These are phyloP conservation scores for Acrocalymma vagum DNA, from an alignment of 2,329 filamentous ascomycete species.

Conservation along the genomic window DNA sequence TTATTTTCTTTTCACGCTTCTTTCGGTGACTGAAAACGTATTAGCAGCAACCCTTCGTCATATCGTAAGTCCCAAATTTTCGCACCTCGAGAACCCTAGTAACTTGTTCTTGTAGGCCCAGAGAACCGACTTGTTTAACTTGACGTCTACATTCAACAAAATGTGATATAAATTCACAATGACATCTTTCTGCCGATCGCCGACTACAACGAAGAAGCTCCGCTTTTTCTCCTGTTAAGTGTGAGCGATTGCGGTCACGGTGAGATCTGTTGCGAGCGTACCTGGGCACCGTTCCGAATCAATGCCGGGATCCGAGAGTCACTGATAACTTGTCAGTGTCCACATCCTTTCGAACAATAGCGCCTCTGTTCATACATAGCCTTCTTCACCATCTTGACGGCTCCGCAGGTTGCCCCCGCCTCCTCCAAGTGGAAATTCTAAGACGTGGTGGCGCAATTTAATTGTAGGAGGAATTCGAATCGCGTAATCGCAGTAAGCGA, in stretches of 20 bases:
- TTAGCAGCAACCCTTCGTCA: conserved; percentile 1
- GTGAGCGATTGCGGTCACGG: conserved; percentile 15
- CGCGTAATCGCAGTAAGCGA: too few relatives aligned
- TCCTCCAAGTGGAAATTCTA: too few relatives aligned
- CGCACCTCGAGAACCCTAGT: conserved; percentile 82
- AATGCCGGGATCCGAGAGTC: conserved; percentile 51
- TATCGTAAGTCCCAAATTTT: not conserved
- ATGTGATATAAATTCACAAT: conserved; percentile 96
- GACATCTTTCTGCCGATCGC: conserved; percentile 92
- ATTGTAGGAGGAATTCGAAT: too few relatives aligned
- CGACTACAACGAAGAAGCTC: conserved; percentile 97
- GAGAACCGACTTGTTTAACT: conserved; percentile 93
- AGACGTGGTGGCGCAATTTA: too few relatives aligned
- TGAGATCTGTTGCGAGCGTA: conserved; percentile 13
- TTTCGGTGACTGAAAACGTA: conserved; percentile 74
- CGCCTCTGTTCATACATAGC: conserved; percentile 38
- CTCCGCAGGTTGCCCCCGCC: conserved; percentile 42
- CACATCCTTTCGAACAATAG: not conserved
- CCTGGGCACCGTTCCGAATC: conserved; percentile 51
- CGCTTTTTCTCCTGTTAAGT: conserved; percentile 81
- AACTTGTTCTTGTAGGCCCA: conserved; percentile 99
- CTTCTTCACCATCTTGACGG: conserved; percentile 48
- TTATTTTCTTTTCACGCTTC: conserved; percentile 98
- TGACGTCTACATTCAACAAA: conserved; percentile 87
- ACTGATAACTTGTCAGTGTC: conserved; percentile 27